Evolutionary conservation across 768 basidiomycete genomes (phyloP), one percentile per base, ranked within the genome.

Genomic region (Amanita phalloides): DNA sequence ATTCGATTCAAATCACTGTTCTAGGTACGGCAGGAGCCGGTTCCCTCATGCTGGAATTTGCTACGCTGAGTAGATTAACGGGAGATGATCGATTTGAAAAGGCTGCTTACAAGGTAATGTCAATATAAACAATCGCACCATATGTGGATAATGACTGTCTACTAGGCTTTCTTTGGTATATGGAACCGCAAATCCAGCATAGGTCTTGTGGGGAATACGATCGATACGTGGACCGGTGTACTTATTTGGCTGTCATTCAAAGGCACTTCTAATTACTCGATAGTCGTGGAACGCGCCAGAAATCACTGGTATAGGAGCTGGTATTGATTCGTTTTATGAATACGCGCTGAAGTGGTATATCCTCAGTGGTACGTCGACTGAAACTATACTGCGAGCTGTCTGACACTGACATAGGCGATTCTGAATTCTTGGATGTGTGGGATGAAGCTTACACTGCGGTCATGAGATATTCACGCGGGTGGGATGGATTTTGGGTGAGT

Each of bases 271-370:
- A 43, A 44, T 26, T 38, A 33, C 8, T 54, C 42, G 47, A 21
- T 61, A 86, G 89, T 64, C 69, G 33, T 96, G 92, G 92, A 77
- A 75, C 11, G 66, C 71, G 45, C 90, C 92, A 14, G 84, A 90
- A 55, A 67, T 84, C 6, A 83, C 82, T 25, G 79, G 86, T 1
- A 87, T 94, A 30, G 95, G 95, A 23, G 96, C 96, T 5, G 96
- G 96, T 0, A 83, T 96, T 39, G 96, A 98, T 64, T 92, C 89
- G 3, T 96, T 95, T 64, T 93, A 87, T 62, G 96, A 99, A 63
- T 94, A 94, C 65, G 88, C 91, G 9, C 66, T 93, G 41, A 94
- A 94, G 61, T 91, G 90, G 82, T 92, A 93, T 62, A 82, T 95
- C 37, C 61, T 92, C 61, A 90, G 87, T 59, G 85, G 86, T 85